Evolutionary conservation across 495 filamentous ascomycete genomes (phyloP).

Genomic region (Halenospora varia): DNA sequence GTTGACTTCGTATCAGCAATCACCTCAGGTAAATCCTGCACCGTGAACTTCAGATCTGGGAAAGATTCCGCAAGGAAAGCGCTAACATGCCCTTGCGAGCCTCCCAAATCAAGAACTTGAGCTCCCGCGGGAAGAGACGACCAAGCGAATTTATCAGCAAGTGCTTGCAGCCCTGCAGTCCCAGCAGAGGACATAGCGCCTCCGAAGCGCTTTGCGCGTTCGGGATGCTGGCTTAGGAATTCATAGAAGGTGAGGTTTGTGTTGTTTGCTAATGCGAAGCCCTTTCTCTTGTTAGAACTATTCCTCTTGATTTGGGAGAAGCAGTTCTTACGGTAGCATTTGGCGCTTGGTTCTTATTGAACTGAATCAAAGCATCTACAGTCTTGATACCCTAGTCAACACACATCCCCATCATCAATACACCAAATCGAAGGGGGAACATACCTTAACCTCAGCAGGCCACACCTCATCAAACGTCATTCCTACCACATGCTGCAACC

Average conservation of each 20-base stretch:
- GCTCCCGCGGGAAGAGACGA: not conserved
- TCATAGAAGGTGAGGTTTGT: slow-evolving; percentile 15
- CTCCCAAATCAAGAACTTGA: not conserved
- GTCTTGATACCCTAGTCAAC: not conserved
- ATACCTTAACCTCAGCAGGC: not conserved
- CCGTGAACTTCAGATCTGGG: slow-evolving; percentile 17
- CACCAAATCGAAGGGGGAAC: not conserved
- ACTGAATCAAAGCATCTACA: slow-evolving; percentile 1
- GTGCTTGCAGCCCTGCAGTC: not conserved
- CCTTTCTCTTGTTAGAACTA: slow-evolving; percentile 9
- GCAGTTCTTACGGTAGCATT: slow-evolving; percentile 8
- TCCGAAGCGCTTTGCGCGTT: slow-evolving; percentile 8
- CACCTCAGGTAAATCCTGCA: slow-evolving; percentile 32
- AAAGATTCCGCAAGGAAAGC: not conserved
- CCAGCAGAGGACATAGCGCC: slow-evolving; percentile 1
- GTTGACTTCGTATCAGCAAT: slow-evolving; percentile 18
- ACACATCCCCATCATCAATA: not conserved
- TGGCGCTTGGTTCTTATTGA: slow-evolving; percentile 5
- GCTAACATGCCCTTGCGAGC: slow-evolving; percentile 3
- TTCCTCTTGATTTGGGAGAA: not conserved
- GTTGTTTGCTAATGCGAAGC: slow-evolving; percentile 18
- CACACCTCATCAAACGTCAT: slow-evolving; percentile 7
- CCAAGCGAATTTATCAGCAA: not conserved
- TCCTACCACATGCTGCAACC: not conserved
- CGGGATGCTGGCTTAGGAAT: slow-evolving; percentile 16